A percentile compares a stretch with the other conserved stretches of the same genome.
These are phyloP conservation scores for Phytophthora hybrid DNA, from an alignment of 352 stramenopile genomes.

Conservation along the genomic window DNA sequence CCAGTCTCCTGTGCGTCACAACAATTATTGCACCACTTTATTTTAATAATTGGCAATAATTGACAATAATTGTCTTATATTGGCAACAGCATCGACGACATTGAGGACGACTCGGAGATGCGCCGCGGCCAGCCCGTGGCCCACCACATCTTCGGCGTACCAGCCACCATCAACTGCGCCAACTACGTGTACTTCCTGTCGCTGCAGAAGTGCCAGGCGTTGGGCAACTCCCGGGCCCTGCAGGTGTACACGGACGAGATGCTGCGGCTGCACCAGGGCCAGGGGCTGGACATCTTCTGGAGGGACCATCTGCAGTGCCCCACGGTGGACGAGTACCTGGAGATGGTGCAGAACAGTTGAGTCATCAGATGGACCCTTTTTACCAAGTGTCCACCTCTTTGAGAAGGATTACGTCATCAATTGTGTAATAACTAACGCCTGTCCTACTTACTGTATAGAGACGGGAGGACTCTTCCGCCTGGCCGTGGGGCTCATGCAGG, in stretches of 20 bases:
- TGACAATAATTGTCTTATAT: slow-evolving; percentile 1
- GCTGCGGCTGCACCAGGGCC: slow-evolving; percentile 95
- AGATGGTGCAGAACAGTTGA: slow-evolving; percentile 96
- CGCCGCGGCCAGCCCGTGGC: slow-evolving; percentile 94
- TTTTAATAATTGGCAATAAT: no score
- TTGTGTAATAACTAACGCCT: neutral
- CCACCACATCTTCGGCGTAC: slow-evolving; percentile 96
- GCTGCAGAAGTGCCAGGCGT: slow-evolving; percentile 91
- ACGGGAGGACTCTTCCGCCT: slow-evolving; percentile 97
- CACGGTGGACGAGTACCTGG: slow-evolving; percentile 92
- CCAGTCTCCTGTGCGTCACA: slow-evolving; percentile 86
- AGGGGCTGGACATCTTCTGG: slow-evolving; percentile 97
- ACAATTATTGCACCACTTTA: neutral
- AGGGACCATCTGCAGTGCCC: slow-evolving; percentile 92
- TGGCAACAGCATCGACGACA: slow-evolving; percentile 94
- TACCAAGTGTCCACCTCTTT: neutral
- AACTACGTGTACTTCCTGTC: slow-evolving; percentile 99
- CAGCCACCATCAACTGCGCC: slow-evolving; percentile 97
- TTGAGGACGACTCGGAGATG: slow-evolving; percentile 98
- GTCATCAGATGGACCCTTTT: slow-evolving; percentile 13
- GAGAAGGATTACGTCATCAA: neutral
- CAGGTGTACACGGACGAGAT: slow-evolving; percentile 96
- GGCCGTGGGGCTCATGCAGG: slow-evolving; percentile 95
- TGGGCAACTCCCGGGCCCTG: slow-evolving; percentile 87
- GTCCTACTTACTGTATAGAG: slow-evolving; percentile 54